Conservation (phyloP, 2,329 filamentous ascomycete species). For the Epichloe bromicola region DNA sequence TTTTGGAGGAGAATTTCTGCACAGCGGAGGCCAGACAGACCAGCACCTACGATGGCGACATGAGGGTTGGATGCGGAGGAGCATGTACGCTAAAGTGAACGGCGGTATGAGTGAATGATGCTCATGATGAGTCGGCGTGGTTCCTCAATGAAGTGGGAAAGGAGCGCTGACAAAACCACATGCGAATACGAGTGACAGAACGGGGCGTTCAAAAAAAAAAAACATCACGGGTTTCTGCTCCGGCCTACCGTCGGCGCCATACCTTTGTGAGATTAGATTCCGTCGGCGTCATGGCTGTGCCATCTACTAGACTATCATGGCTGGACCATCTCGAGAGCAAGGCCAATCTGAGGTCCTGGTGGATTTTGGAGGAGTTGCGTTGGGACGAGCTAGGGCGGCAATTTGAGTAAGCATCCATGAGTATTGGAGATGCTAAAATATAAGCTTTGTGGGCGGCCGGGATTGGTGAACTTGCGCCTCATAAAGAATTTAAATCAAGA, state of each 20-base stretch:
- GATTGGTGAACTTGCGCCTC: background rate
- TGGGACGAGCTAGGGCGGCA: slow-evolving; percentile 31
- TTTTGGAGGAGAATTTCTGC: slow-evolving; percentile 52
- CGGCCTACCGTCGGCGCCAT: slow-evolving; percentile 5
- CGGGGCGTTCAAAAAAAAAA: background rate
- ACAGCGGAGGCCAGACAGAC: slow-evolving; percentile 57
- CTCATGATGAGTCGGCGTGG: background rate
- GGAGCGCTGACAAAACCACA: background rate
- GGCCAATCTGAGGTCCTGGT: slow-evolving; percentile 33
- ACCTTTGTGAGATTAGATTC: slow-evolving; percentile 24
- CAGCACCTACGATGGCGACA: slow-evolving; percentile 57
- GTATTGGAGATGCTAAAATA: no score
- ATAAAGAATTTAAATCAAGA: background rate
- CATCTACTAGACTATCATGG: slow-evolving; percentile 18
- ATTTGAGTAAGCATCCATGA: slow-evolving; percentile 41
- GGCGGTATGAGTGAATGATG: background rate
- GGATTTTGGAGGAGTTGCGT: slow-evolving; percentile 33
- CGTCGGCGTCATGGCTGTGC: slow-evolving; percentile 17
- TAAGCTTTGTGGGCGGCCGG: background rate
- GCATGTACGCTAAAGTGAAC: slow-evolving; percentile 9
- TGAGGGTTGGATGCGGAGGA: slow-evolving; percentile 28
- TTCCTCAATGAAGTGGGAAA: background rate
- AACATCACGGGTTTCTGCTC: background rate
- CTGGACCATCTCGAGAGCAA: slow-evolving; percentile 23
- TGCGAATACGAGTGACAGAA: background rate